phyloP scores from a whole-genome alignment of 148 eudicot species.

The Rhododendron mucronatum region DNA sequence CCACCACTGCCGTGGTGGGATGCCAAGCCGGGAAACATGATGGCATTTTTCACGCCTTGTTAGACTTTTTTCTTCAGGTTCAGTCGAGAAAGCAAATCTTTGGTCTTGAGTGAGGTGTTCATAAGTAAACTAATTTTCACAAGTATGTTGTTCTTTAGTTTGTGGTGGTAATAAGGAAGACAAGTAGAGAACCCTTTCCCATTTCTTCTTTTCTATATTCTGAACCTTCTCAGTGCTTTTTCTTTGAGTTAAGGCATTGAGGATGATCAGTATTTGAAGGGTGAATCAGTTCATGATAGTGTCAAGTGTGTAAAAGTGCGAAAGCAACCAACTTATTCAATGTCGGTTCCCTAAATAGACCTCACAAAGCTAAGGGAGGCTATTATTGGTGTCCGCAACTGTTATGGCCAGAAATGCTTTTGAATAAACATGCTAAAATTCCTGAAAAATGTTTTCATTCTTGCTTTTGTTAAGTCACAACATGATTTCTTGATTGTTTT shows the following conservation, averaged over 20 bases:
- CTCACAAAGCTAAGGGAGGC: background rate
- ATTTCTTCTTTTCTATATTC: background rate
- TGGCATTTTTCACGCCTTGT: background rate
- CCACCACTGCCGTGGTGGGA: background rate
- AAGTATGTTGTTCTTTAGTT: background rate
- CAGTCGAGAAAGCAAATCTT: background rate
- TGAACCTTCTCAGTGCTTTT: background rate
- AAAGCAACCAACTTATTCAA: background rate
- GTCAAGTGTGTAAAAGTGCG: background rate
- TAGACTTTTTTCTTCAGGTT: background rate
- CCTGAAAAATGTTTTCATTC: background rate
- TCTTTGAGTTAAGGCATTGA: background rate
- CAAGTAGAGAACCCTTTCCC: background rate
- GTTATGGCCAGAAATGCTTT: background rate
- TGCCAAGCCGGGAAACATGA: background rate
- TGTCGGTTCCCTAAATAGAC: background rate
- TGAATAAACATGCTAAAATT: background rate
- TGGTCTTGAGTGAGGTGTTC: background rate
- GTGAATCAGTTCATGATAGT: background rate
- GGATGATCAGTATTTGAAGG: background rate
- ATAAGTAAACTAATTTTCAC: background rate
- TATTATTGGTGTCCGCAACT: background rate
- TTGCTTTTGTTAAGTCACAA: background rate
- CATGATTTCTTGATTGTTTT: background rate
- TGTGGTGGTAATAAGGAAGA: background rate